Evolutionary conservation across 768 basidiomycete genomes (phyloP), one percentile per base, ranked within the genome.

Genomic region (Rhodotorula graminis): DNA sequence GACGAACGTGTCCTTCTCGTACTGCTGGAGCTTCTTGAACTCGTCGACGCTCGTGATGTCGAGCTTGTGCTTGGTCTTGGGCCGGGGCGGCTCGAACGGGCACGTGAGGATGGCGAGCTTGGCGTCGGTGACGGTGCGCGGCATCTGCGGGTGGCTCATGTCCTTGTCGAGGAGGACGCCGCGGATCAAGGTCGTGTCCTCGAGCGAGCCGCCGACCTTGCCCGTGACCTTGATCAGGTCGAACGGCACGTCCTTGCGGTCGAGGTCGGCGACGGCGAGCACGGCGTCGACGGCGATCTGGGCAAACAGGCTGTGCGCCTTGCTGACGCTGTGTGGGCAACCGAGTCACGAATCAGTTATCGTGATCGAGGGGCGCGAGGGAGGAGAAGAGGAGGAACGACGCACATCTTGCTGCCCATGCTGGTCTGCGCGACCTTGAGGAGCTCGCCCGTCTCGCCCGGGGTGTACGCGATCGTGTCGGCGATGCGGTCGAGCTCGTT

Each of bases 81-180:
- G 96, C 33, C 96, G 89, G 6, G 96, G 96, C 27, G 96, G 96
- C 81, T 99, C 96, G 80, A 99, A 99, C 31, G 96, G 93, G 82
- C 96, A 99, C 57, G 96, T 99, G 58, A 99, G 86, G 82, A 99
- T 98, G 23, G 95, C 96, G 66, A 99, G 85, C 71, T 88, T 88
- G 65, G 96, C 96, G 81, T 98, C 91, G 76, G 85, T 86, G 77
- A 99, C 89, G 49, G 84, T 85, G 70, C 86, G 88, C 16, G 95
- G 95, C 96, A 99, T 99, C 82, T 96, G 93, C 9, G 95, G 90
- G 80, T 99, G 96, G 21, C 93, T 97, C 90, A 99, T 95, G 83
- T 99, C 95, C 83, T 99, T 99, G 88, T 99, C 96, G 80, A 99
- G 87, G 78, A 99, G 91, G 56, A 99, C 96, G 77, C 96, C 96